Base-by-base conservation (phyloP, 345 rosid genomes). In the Mallotus nudiflorus region DNA sequence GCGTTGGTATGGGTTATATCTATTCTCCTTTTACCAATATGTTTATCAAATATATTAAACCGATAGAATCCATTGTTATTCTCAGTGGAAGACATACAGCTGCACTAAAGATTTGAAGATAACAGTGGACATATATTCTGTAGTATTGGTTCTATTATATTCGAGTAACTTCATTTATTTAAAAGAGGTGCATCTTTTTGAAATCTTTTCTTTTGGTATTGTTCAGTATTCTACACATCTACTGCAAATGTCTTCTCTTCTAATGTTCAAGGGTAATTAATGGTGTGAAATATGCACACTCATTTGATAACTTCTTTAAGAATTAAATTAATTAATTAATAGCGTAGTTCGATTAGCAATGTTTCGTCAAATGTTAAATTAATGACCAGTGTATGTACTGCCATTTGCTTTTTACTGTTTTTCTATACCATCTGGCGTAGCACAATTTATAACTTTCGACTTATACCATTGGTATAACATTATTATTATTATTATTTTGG, bases 21-120 rank as follows among this genome's bases (percentile, higher is more conserved):
- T 33, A 33, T 40, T 29, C 27, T 4, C 2, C 20, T 20, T 44
- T 62, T 42, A 8, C 51, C 66, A 44, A 42, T 12, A 14, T 33
- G 4, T 22, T 39, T 37, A 6, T 20, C 6, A 14, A 39, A 62
- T 42, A 2, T 22, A 62, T 62, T 62, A 33, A 42, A 24, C 35
- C 9, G 51, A 62, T 42, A 3, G 49, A 15, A 44, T 42, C 35
- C 66, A 62, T 62, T 27, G 22, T 24, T 35, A 37, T 62, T 62
- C 28, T 25, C 24, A 62, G 66, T 62, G 66, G 66, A 62, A 42
- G 66, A 42, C 66, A 62, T 24, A 31, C 52, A 62, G 66, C 66
- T 22, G 66, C 22, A 62, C 33, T 42, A 16, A 62, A 44, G 66
- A 25, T 62, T 62, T 62, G 66, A 22, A 62, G 52, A n/a, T 45